phyloP scores from a whole-genome alignment of 345 rosid species.

The Citrus maxima region DNA sequence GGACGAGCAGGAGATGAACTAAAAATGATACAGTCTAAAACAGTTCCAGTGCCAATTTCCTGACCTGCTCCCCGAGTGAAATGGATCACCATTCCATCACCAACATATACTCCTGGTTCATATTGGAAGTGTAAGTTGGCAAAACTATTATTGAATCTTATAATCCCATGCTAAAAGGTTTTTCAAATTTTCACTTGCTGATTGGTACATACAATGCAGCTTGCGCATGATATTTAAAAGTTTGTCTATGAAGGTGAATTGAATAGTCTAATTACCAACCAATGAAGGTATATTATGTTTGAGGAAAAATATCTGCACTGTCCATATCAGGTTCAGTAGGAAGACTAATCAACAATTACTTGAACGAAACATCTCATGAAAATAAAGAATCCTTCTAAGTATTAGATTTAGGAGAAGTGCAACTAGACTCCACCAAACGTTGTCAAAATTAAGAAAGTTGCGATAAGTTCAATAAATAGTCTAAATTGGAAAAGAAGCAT shows the following conservation, averaged over 20 bases:
- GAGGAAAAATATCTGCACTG: neutral
- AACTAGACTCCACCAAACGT: neutral
- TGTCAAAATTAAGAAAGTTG: neutral
- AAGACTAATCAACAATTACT: neutral
- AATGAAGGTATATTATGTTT: neutral
- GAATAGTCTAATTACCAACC: neutral
- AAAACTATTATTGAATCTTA: neutral
- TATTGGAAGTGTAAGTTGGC: neutral
- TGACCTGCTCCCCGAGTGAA: slow-evolving; percentile 70
- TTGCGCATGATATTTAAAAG: neutral
- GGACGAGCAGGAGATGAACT: slow-evolving; percentile 45
- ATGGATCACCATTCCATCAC: slow-evolving; percentile 67
- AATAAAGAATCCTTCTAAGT: neutral
- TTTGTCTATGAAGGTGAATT: neutral
- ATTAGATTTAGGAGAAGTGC: neutral
- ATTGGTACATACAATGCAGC: neutral
- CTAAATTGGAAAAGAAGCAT: neutral
- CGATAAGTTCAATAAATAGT: neutral
- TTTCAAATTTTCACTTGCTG: neutral
- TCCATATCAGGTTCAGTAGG: neutral
- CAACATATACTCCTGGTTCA: slow-evolving; percentile 46
- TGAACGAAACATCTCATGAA: neutral
- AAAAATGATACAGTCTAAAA: slow-evolving; percentile 50
- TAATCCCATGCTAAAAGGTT: neutral
- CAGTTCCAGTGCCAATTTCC: slow-evolving; percentile 61